These are phyloP conservation scores for Tricholoma saponaceum DNA, from an alignment of 768 basidiomycete species.

Conservation along the genomic window DNA sequence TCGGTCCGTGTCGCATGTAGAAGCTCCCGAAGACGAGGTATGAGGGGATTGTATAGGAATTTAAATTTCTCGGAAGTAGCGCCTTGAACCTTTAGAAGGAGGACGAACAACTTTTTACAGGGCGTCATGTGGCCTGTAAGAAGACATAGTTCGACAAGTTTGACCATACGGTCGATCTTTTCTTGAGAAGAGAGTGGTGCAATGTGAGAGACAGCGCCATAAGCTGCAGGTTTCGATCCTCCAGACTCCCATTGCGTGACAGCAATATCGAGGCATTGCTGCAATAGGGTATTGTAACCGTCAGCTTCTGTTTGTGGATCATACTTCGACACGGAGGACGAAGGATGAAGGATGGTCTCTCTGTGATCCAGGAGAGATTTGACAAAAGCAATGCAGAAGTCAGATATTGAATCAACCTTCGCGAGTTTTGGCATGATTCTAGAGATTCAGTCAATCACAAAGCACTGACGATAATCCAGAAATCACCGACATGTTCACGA, in stretches of 20 bases:
- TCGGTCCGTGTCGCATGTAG: too few species aligned
- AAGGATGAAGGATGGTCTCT: slow-evolving; percentile 6
- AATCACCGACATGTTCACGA: slow-evolving; percentile 19
- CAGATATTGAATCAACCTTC: slow-evolving; percentile 12
- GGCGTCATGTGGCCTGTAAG: slow-evolving; percentile 13
- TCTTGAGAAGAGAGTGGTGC: too few species aligned
- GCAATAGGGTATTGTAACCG: slow-evolving; percentile 13
- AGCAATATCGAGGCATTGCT: slow-evolving; percentile 13
- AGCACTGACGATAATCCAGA: neutral
- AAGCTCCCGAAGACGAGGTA: too few species aligned
- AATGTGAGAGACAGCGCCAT: neutral
- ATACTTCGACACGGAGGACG: neutral
- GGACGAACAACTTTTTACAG: slow-evolving; percentile 20
- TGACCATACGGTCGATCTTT: slow-evolving; percentile 22
- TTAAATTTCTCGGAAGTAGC: slow-evolving; percentile 15
- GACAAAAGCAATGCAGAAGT: slow-evolving; percentile 20
- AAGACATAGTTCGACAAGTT: slow-evolving; percentile 21
- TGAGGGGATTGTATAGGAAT: slow-evolving; percentile 22
- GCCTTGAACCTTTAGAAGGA: slow-evolving; percentile 13
- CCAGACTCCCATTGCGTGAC: slow-evolving; percentile 17
- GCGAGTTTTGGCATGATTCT: slow-evolving; percentile 21
- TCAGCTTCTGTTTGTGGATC: neutral
- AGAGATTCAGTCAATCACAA: neutral
- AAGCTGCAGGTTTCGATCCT: neutral
- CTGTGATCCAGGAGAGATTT: slow-evolving; percentile 17